These are phyloP conservation scores for Colletotrichum nymphaeae DNA, from an alignment of 2,329 filamentous ascomycete species.

Conservation along the genomic window DNA sequence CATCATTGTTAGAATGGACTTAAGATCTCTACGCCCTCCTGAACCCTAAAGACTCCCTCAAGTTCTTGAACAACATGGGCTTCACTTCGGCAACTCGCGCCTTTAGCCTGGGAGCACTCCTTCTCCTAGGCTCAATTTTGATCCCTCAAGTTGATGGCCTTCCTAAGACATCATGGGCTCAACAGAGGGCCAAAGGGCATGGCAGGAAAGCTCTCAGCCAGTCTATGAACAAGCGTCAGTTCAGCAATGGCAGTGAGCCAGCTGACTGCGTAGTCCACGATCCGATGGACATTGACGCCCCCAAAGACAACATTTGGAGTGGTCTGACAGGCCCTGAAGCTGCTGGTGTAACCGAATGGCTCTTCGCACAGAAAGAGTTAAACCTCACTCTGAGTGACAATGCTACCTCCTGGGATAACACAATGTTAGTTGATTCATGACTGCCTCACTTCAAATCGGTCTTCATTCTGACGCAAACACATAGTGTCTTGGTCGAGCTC, in stretches of 20 bases:
- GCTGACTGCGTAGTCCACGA: constrained; percentile 14
- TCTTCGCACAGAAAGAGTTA: constrained; percentile 51
- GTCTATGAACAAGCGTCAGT: constrained; percentile 19
- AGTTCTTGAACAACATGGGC: constrained; percentile 2
- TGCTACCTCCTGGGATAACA: constrained; percentile 50
- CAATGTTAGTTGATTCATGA: constrained; percentile 40
- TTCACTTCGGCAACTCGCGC: not conserved
- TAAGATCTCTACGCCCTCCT: not conserved
- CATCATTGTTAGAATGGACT: fast-evolving
- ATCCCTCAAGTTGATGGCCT: constrained; percentile 5
- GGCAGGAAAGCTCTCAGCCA: constrained; percentile 25
- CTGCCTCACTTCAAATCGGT: fast-evolving
- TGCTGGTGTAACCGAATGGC: constrained; percentile 50
- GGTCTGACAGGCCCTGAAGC: constrained; percentile 51
- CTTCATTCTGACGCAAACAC: not conserved
- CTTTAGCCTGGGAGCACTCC: constrained; percentile 16
- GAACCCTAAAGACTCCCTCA: not conserved
- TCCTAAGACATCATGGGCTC: constrained; percentile 24
- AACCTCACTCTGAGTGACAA: constrained; percentile 51
- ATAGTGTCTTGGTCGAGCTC: constrained; percentile 48
- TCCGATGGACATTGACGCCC: constrained; percentile 43
- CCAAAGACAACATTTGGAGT: constrained; percentile 55
- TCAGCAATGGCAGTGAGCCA: constrained; percentile 1
- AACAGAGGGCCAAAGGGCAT: constrained; percentile 27
- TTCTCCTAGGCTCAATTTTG: constrained; percentile 12